These are phyloP conservation scores for Aureobasidium pullulans DNA, from an alignment of 2,329 filamentous ascomycete genomes.

Conservation along the genomic window DNA sequence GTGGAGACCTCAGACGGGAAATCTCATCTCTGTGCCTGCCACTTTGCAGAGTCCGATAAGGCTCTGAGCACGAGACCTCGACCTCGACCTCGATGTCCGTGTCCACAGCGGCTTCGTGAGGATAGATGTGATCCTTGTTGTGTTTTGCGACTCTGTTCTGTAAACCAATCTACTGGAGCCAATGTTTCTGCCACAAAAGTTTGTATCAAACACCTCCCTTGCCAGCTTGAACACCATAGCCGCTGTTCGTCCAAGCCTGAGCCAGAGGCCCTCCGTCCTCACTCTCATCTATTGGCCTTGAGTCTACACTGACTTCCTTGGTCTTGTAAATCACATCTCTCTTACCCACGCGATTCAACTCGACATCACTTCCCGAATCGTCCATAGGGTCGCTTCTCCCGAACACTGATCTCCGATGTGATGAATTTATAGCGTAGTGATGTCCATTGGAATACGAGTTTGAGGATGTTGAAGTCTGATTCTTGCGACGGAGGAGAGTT, in stretches of 20 bases:
- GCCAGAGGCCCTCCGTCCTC: neutral
- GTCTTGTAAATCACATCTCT: slow-evolving; percentile 7
- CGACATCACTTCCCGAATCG: neutral
- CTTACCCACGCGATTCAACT: neutral
- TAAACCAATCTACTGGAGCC: neutral
- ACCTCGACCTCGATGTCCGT: no score
- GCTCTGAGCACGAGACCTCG: neutral
- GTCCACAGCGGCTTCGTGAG: no score
- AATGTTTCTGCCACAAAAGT: neutral
- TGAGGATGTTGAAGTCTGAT: neutral
- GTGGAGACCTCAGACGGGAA: no score
- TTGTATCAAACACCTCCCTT: neutral
- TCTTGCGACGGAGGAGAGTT: neutral
- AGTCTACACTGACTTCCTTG: slow-evolving; percentile 2
- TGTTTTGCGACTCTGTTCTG: neutral
- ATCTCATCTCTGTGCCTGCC: neutral
- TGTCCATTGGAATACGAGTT: neutral
- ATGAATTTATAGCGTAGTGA: neutral
- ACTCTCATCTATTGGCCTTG: neutral
- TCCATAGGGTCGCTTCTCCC: neutral
- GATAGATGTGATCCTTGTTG: neutral
- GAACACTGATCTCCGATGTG: neutral
- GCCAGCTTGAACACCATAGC: neutral
- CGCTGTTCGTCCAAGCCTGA: neutral
- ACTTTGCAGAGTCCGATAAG: no score